A percentile compares a stretch with the other conserved stretches of the same genome.
Evolutionary conservation across 176 grass and related monocot species (phyloP).

Genomic region (Phoenix roebelenii): DNA sequence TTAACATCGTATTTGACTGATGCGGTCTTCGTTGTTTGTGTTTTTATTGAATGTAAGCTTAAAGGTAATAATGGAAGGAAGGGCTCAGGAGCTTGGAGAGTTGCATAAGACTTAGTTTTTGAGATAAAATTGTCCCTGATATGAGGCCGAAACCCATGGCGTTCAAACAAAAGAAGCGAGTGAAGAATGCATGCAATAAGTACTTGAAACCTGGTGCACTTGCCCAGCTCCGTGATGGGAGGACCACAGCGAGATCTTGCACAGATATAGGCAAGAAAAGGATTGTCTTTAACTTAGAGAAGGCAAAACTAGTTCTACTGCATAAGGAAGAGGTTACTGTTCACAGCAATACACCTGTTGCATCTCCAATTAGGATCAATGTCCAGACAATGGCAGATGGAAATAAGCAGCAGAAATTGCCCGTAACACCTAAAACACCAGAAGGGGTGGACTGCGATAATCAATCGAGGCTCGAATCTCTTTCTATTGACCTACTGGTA

Average conservation of each 20-base stretch:
- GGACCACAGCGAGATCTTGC: constrained; percentile 51
- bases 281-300: constrained; percentile 53
- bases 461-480: constrained; percentile 68
- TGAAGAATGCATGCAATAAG: constrained; percentile 57
- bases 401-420: constrained; percentile 27
- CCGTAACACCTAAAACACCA: constrained; percentile 50
- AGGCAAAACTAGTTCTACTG: constrained; percentile 29
- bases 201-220: constrained; percentile 63
- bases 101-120: no score
- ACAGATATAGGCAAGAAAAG: constrained; percentile 62
- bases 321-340: neutral
- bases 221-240: constrained; percentile 56
- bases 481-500: constrained; percentile 86
- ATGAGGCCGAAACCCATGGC: constrained; percentile 37
- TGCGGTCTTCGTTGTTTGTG: no score
- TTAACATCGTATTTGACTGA: no score
- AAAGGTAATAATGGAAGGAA: no score
- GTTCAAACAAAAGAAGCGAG: constrained; percentile 56
- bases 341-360: neutral
- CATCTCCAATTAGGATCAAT: constrained; percentile 1
- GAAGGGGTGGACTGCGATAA: constrained; percentile 33
- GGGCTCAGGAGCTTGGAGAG: no score
- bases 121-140: constrained; percentile 7
- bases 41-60: no score
- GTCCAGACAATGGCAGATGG: constrained; percentile 1